Base-by-base conservation (phyloP, 257 asterid species). In the Solanum clarkiae region DNA sequence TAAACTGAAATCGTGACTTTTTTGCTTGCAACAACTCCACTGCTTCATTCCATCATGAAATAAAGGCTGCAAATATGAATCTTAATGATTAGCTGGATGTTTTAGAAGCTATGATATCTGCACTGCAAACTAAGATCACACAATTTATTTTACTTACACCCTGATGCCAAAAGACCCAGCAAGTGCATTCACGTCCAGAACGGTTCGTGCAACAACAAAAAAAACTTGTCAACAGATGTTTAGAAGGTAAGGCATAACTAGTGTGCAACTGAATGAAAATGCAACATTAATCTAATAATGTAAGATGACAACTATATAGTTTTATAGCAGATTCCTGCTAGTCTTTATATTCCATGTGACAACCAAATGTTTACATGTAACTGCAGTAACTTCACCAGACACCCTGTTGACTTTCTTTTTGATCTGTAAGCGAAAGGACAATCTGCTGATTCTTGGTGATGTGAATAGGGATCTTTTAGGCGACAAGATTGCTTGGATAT, bases 21-120 rank as follows among this genome's bases (percentile, higher is more conserved):
- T 90, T 90, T 93, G 85, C 97, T 95, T 96, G 97, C 99, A 96
- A 88, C 99, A 96, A 91, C 98, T 94, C 99, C 99, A 96, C 87
- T 95, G 98, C 90, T 96, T 96, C 92, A 86, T 96, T 84, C 99
- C 99, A 86, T 96, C 97, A 51, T 95, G 99, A 88, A 96, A 96
- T 84, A 88, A 18, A 79, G 99, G 99, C 99, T 96, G 96, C 60
- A 63, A 84, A 86, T 10, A 84, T 56, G 65, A 80, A 86, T 40
- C 54, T 24, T 3, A 65, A 70, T 14, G 20, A 71, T 85, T 18
- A 47, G 10, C 20, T 80, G 18, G 55, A 71, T 57, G 60, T 54
- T 83, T 29, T 68, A 36, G 42, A 82, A 54, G 70, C 77, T 53
- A 29, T 18, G 79, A 51, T 26, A 72, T 71, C 42, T 55, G 47